Base-by-base conservation (phyloP, 331 rosid species). In the Quercus lobata region DNA sequence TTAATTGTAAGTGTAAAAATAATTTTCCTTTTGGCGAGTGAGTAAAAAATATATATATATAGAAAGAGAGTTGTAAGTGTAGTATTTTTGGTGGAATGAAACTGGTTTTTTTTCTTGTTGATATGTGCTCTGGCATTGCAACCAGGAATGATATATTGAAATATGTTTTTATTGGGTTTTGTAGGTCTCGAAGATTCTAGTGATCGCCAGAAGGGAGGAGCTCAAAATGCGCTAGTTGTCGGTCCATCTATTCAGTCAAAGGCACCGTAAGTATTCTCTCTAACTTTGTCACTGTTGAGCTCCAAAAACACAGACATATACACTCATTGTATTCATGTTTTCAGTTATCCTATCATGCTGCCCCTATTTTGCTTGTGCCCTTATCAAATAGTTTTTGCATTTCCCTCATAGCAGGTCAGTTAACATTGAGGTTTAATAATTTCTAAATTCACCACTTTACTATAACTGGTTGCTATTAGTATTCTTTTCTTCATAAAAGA, bases 181-280 rank as follows among this genome's bases (percentile, higher is more conserved):
- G 57, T 66, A 89, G 92, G 88, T 78, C 94, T 84, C 1, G 94
- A 79, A 76, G 93, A 80, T 80, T 85, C 92, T 46, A 88, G 87
- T 49, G 89, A 83, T 83, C 65, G 62, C 15, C 87, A 84, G 19
- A 87, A 82, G 70, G 86, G 87, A 49, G 87, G 82, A 80, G 81
- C 87, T 56, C 92, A 95, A 57, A 93, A 89, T 76, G 89, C 94
- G 19, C 82, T 93, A 86, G 98, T 89, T 54, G 89, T 93, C 77
- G 97, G 99, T 71, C 99, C 98, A 69, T 22, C 97, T 37, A 90
- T 84, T 75, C 96, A 90, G 55, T 87, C 97, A 71, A 86, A 84
- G 75, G 78, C 91, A 55, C 77, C 78, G 98, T 96, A 79, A 78
- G 90, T 75, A 57, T 32, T 75, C 77, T 65, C 61, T 4, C 9